These are phyloP conservation scores for Myxozyma geophila DNA, from an alignment of 805 yeast genomes.

Conservation along the genomic window DNA sequence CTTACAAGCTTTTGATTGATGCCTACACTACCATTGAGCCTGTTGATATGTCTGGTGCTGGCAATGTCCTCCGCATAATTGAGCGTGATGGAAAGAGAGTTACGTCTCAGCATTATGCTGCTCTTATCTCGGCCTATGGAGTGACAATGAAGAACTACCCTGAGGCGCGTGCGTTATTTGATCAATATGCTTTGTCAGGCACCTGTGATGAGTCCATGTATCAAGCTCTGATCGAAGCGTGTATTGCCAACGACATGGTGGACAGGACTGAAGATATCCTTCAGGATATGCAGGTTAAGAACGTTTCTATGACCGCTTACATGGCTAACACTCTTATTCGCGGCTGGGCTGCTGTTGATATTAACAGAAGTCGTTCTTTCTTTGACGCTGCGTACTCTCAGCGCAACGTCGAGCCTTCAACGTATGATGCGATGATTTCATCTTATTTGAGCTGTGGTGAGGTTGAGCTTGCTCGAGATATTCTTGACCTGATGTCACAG, in stretches of 20 bases:
- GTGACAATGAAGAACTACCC: constrained; percentile 44
- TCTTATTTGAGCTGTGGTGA: constrained; percentile 42
- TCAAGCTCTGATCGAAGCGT: constrained; percentile 49
- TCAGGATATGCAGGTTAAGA: constrained; percentile 35
- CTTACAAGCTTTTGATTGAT: constrained; percentile 50
- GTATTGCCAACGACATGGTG: constrained; percentile 45
- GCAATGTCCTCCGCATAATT: constrained; percentile 44
- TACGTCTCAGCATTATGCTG: constrained; percentile 47
- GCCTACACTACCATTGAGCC: constrained; percentile 45
- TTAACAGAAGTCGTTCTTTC: constrained; percentile 40
- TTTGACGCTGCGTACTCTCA: constrained; percentile 40
- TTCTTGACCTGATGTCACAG: constrained; percentile 39
- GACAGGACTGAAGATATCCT: constrained; percentile 39
- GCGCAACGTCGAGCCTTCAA: constrained; percentile 44
- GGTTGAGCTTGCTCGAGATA: constrained; percentile 36
- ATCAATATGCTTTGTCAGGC: constrained; percentile 40
- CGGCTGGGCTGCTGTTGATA: constrained; percentile 45
- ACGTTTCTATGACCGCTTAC: constrained; percentile 43
- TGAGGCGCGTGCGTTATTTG: constrained; percentile 46
- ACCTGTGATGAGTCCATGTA: constrained; percentile 49
- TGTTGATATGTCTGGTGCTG: constrained; percentile 45
- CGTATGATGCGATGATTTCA: constrained; percentile 45
- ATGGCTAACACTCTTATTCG: constrained; percentile 45
- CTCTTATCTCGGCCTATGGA: constrained; percentile 48
- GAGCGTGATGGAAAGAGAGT: constrained; percentile 41